Base-by-base conservation (phyloP, 495 filamentous ascomycete genomes). In the Trichoderma virens region DNA sequence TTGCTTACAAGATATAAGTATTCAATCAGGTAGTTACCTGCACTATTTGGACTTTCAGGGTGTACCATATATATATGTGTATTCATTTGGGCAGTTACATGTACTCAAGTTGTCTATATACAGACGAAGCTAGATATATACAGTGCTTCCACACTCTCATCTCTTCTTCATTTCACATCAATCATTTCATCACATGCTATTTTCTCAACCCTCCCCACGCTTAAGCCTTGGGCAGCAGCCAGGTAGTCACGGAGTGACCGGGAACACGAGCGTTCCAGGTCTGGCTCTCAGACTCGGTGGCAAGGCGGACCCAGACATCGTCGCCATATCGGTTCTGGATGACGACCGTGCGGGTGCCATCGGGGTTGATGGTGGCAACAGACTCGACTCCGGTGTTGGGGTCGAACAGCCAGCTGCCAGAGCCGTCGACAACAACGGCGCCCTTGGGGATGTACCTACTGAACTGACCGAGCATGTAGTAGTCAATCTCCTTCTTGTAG, bases 381-480 rank as follows among this genome's bases (percentile, higher is more conserved):
- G 75, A 76, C 70, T 84, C 79, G n/a, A 82, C 39, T 23, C 78
- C 80, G 11, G 63, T 63, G 34, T 76, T 76, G 59, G 69, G 72
- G 4, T 68, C 68, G 65, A 79, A 80, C 18, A 75, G 78, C 51
- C 78, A 81, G 62, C 79, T 82, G 0, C 81, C 80, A 4, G 69
- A 73, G 6, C 77, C 79, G 70, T 65, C 69, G 9, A 84, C 67
- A 34, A 83, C 74, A 13, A 73, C 72, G 0, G 82, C 79, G 47
- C 80, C 81, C 23, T 73, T 74, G 18, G 80, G 78, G 64, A 85
- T 84, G 66, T 82, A 85, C 69, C 79, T 82, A 68, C 78, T 82
- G 68, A 82, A 83, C 65, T 85, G 83, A 9, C 79, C 81, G 51
- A 85, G 75, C 75, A 81, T 82, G 62, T 85, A 85, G 69, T 85